Evolutionary conservation across 331 rosid genomes (phyloP).

Genomic region (Stylosanthes scabra): DNA sequence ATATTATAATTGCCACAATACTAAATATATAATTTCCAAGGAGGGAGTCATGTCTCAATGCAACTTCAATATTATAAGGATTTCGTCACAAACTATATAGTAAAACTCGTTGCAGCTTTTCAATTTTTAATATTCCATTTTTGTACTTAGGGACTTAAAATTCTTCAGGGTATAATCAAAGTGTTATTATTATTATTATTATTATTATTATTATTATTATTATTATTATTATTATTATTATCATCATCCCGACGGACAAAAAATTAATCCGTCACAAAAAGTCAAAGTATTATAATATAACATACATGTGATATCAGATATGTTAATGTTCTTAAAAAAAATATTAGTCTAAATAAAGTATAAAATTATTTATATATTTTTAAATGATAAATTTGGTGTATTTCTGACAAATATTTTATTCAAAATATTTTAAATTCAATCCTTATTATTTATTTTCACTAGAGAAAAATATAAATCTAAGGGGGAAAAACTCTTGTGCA

Average conservation of each 20-base stretch:
- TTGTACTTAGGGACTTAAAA: constrained; percentile 57
- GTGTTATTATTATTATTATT: background rate
- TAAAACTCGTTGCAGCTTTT: constrained; percentile 67
- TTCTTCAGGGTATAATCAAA: constrained; percentile 45
- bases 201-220: no score
- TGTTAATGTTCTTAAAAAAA: background rate
- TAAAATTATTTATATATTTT: no score
- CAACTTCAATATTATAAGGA: constrained; percentile 42
- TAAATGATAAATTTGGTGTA: no score
- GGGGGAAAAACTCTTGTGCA: no score
- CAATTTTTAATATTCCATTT: constrained; percentile 66
- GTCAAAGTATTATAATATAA: constrained; percentile 50
- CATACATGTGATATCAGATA: background rate
- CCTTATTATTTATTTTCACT: no score
- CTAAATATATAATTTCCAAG: constrained; percentile 44
- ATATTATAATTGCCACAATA: constrained; percentile 37
- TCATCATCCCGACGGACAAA: no score
- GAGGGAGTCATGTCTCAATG: constrained; percentile 47
- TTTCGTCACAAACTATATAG: constrained; percentile 36
- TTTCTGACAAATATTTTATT: no score
- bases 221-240: no score
- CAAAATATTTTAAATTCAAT: no score
- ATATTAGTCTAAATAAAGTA: no score
- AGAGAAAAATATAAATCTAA: no score
- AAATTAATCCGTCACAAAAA: no score